phyloP scores from a whole-genome alignment of 495 filamentous ascomycete species.

The Tuber melanosporum region DNA sequence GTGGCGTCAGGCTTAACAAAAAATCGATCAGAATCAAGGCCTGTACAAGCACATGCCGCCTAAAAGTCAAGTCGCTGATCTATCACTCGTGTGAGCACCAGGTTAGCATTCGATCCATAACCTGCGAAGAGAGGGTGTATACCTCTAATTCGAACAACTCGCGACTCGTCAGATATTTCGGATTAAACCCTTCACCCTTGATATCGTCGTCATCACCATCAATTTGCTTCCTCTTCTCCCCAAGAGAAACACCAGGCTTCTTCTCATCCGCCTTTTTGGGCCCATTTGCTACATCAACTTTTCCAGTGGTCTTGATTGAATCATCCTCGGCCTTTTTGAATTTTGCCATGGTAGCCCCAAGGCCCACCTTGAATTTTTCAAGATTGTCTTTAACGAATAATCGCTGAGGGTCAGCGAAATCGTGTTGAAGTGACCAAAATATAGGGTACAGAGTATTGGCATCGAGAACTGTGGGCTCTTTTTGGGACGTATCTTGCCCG shows the following conservation, averaged over 20 bases:
- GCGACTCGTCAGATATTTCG: slow-evolving; percentile 89
- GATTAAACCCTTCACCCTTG: slow-evolving; percentile 75
- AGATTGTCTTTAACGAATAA: slow-evolving; percentile 68
- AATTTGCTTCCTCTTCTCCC: slow-evolving; percentile 67
- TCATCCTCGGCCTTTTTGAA: slow-evolving; percentile 77
- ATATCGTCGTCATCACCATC: slow-evolving; percentile 54
- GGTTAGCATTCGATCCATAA: slow-evolving; percentile 8
- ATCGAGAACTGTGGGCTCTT: slow-evolving; percentile 50
- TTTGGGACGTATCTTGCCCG: slow-evolving; percentile 44
- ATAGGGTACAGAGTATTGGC: slow-evolving; percentile 74
- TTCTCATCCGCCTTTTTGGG: slow-evolving; percentile 55
- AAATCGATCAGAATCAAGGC: slow-evolving; percentile 91
- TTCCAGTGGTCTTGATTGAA: slow-evolving; percentile 31
- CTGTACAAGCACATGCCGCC: slow-evolving; percentile 88
- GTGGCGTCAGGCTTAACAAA: slow-evolving; percentile 76
- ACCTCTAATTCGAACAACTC: slow-evolving; percentile 95
- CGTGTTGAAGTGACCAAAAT: slow-evolving; percentile 88
- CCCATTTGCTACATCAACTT: slow-evolving; percentile 41
- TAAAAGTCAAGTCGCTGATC: slow-evolving; percentile 89
- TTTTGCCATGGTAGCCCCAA: slow-evolving; percentile 69
- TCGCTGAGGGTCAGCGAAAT: slow-evolving; percentile 81
- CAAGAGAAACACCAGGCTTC: slow-evolving; percentile 45
- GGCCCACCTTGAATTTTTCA: slow-evolving; percentile 64
- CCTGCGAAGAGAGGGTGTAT: slow-evolving; percentile 25
- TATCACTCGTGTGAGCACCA: slow-evolving; percentile 38